Evolutionary conservation across 805 yeast species (phyloP).

Genomic region (Zygosaccharomyces bailii): DNA sequence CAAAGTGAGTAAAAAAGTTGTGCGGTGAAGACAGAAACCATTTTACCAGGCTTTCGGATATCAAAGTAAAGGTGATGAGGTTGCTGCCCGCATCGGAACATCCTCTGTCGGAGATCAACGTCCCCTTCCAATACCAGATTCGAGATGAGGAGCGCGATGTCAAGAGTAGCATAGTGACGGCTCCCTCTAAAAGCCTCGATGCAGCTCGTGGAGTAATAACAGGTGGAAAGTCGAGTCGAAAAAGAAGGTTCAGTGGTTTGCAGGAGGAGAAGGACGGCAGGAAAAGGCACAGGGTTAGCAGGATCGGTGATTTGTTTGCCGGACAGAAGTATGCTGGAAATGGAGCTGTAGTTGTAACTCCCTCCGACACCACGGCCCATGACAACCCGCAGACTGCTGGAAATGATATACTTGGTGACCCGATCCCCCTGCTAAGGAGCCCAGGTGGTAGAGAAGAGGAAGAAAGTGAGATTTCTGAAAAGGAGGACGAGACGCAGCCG

Average conservation of each 20-base stretch:
- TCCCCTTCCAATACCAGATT: conserved; percentile 25
- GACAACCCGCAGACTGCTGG: conserved; percentile 2
- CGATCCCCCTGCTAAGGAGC: background rate
- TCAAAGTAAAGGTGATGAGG: conserved; percentile 8
- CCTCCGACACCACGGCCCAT: conserved; percentile 7
- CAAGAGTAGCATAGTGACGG: background rate
- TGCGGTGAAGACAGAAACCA: background rate
- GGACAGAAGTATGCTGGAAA: conserved; percentile 8
- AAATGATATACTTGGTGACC: background rate
- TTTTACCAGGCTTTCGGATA: background rate
- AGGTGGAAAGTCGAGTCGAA: conserved; percentile 4
- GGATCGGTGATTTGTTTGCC: conserved; percentile 9
- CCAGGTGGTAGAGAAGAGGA: conserved; percentile 3
- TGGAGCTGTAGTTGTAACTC: conserved; percentile 7
- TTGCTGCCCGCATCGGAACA: conserved; percentile 17
- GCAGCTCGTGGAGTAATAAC: background rate
- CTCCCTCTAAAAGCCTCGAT: conserved; percentile 4
- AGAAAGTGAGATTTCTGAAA: background rate
- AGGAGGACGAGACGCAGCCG: conserved; percentile 1
- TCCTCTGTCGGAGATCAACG: conserved; percentile 29
- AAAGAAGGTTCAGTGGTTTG: conserved; percentile 12
- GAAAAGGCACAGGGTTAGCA: conserved; percentile 7
- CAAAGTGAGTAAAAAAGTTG: background rate
- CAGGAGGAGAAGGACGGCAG: conserved; percentile 10
- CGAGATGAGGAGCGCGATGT: conserved; percentile 10